Conservation (phyloP, 257 asterid species). For the Cynanchum wilfordii region DNA sequence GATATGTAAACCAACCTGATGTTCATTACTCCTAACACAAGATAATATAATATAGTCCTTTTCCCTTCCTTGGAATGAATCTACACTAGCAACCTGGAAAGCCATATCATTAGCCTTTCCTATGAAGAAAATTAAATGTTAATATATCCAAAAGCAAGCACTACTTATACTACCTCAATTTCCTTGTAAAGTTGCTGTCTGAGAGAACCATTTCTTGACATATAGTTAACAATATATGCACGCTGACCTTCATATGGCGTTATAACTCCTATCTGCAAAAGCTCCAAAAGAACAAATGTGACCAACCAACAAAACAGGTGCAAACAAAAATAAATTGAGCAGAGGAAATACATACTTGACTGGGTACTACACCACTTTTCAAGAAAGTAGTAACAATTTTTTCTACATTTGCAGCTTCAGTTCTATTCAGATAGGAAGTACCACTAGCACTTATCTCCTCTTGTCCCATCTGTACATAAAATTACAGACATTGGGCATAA, state of each 20-base stretch:
- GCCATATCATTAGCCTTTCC: slow-evolving; percentile 15
- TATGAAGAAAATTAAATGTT: not conserved
- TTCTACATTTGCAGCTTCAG: slow-evolving; percentile 96
- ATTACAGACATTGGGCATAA: not conserved
- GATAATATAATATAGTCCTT: slow-evolving; percentile 91
- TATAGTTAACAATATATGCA: slow-evolving; percentile 92
- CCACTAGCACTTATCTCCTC: slow-evolving; percentile 99
- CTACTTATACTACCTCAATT: slow-evolving; percentile 60
- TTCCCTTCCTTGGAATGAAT: slow-evolving; percentile 98
- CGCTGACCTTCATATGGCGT: slow-evolving; percentile 99
- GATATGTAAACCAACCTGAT: slow-evolving; percentile 56
- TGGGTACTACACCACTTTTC: slow-evolving; percentile 97
- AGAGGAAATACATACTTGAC: slow-evolving; percentile 53
- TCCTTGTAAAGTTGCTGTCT: slow-evolving; percentile 98
- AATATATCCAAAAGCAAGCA: slow-evolving; percentile 1
- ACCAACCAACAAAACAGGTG: not conserved
- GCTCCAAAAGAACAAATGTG: slow-evolving; percentile 6
- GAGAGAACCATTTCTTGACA: slow-evolving; percentile 94
- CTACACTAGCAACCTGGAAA: slow-evolving; percentile 94
- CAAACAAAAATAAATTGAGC: not conserved
- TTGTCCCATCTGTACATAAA: slow-evolving; percentile 84
- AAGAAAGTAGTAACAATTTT: slow-evolving; percentile 91
- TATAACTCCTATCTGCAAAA: slow-evolving; percentile 84
- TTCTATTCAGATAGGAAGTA: slow-evolving; percentile 89
- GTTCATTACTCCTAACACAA: slow-evolving; percentile 98